A percentile compares a stretch with the other conserved stretches of the same genome.
Evolutionary conservation across 306 rosid genomes (phyloP).

Genomic region (Quercus parvula): DNA sequence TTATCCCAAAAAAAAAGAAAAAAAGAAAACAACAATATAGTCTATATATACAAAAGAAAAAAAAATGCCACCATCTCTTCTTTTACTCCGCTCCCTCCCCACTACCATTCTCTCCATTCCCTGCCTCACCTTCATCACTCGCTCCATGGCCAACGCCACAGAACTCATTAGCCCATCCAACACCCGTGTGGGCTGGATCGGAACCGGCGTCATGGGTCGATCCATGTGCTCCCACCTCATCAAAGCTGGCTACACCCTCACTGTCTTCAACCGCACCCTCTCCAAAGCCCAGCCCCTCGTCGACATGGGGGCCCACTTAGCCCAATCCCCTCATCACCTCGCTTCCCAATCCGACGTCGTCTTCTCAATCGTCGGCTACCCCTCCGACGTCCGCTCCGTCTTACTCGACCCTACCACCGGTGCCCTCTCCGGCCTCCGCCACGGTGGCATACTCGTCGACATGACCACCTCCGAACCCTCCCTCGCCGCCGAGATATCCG

Average conservation of each 20-base stretch:
- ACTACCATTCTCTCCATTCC: conserved; percentile 16
- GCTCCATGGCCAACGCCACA: conserved; percentile 46
- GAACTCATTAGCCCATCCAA: conserved; percentile 55
- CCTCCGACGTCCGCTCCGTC: conserved; percentile 90
- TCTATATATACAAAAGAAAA: not conserved
- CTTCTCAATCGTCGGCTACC: conserved; percentile 89
- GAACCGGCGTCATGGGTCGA: conserved; percentile 93
- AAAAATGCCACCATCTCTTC: conserved; percentile 15
- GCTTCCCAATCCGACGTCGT: conserved; percentile 82
- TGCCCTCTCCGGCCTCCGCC: conserved; percentile 72
- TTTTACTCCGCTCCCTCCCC: not conserved
- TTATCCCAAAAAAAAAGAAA: no score
- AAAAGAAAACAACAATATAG: not conserved
- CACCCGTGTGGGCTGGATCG: conserved; percentile 94
- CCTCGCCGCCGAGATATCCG: conserved; percentile 69
- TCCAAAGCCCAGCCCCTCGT: conserved; percentile 83
- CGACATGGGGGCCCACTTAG: conserved; percentile 69
- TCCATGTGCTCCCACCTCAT: conserved; percentile 85
- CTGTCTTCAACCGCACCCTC: conserved; percentile 88
- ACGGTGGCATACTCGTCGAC: conserved; percentile 81
- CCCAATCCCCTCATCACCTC: conserved; percentile 53
- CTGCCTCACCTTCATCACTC: conserved; percentile 12
- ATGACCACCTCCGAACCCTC: conserved; percentile 97
- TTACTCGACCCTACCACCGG: conserved; percentile 66
- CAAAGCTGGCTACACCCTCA: conserved; percentile 79